phyloP scores from a whole-genome alignment of 2,329 filamentous ascomycete species.

The Stagonosporopsis chrysanthemi region DNA sequence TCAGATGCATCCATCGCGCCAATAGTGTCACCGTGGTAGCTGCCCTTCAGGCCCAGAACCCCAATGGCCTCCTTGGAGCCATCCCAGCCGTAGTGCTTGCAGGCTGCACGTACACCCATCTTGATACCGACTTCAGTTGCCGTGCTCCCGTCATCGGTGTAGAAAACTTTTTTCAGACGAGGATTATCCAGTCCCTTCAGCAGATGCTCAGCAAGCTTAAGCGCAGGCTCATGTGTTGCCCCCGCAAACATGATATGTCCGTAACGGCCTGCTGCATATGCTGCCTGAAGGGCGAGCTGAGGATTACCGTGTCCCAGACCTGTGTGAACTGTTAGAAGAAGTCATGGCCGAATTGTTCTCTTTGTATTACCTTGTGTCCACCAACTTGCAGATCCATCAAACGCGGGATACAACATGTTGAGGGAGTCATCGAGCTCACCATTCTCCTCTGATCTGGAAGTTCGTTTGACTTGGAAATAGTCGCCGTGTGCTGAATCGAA shows the following conservation, averaged over 20 bases:
- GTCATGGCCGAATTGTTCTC: too few relatives aligned
- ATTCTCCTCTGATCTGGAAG: conserved; percentile 24
- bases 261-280: conserved; percentile 82
- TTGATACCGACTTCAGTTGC: conserved; percentile 85
- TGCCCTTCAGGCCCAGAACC: conserved; percentile 77
- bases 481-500: conserved; percentile 85
- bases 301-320: conserved; percentile 80
- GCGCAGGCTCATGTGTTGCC: conserved; percentile 78
- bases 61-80: conserved; percentile 64
- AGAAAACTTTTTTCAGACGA: conserved; percentile 76
- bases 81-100: conserved; percentile 71
- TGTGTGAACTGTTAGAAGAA: conserved; percentile 1
- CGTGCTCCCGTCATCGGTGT: conserved; percentile 83
- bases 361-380: conserved; percentile 75
- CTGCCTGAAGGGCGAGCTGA: conserved; percentile 73
- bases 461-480: conserved; percentile 71
- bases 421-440: conserved; percentile 17
- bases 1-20: conserved; percentile 87
- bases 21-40: conserved; percentile 88
- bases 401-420: conserved; percentile 67
- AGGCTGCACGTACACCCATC: conserved; percentile 78
- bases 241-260: conserved; percentile 90
- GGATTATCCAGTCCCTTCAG: conserved; percentile 67
- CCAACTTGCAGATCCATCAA: conserved; percentile 88
- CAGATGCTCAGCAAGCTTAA: conserved; percentile 71